These are phyloP conservation scores for Lachancea sp. DNA, from an alignment of 805 yeast species.

Conservation along the genomic window DNA sequence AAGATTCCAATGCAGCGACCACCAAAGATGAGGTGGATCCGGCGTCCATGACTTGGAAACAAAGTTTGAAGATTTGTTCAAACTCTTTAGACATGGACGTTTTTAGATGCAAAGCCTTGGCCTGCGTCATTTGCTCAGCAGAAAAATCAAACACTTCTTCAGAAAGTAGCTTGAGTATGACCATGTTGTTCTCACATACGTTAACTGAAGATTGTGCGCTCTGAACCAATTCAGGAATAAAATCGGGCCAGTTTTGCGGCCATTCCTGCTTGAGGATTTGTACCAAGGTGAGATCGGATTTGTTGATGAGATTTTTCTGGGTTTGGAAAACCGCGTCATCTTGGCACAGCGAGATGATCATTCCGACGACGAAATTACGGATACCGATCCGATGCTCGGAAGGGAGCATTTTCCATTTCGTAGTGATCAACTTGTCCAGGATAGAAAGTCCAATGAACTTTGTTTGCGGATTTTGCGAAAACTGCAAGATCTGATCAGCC, in stretches of 20 bases:
- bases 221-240: slow-evolving; percentile 85
- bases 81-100: slow-evolving; percentile 83
- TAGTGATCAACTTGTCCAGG: slow-evolving; percentile 80
- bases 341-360: slow-evolving; percentile 88
- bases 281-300: slow-evolving; percentile 89
- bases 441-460: slow-evolving; percentile 89
- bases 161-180: slow-evolving; percentile 75
- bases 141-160: slow-evolving; percentile 96
- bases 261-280: slow-evolving; percentile 95
- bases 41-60: slow-evolving; percentile 88
- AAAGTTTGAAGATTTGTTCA: slow-evolving; percentile 84
- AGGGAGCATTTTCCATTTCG: slow-evolving; percentile 91
- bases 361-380: slow-evolving; percentile 85
- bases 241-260: slow-evolving; percentile 98
- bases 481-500: slow-evolving; percentile 82
- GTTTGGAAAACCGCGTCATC: slow-evolving; percentile 64
- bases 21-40: slow-evolving; percentile 80
- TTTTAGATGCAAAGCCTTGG: slow-evolving; percentile 79
- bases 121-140: slow-evolving; percentile 96
- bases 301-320: slow-evolving; percentile 80
- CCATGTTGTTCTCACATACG: slow-evolving; percentile 97
- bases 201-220: slow-evolving; percentile 80
- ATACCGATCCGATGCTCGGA: slow-evolving; percentile 86
- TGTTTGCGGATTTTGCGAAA: slow-evolving; percentile 72
- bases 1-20: slow-evolving; percentile 73